phyloP scores from a whole-genome alignment of 495 filamentous ascomycete genomes.

The Penicillium daleae region DNA sequence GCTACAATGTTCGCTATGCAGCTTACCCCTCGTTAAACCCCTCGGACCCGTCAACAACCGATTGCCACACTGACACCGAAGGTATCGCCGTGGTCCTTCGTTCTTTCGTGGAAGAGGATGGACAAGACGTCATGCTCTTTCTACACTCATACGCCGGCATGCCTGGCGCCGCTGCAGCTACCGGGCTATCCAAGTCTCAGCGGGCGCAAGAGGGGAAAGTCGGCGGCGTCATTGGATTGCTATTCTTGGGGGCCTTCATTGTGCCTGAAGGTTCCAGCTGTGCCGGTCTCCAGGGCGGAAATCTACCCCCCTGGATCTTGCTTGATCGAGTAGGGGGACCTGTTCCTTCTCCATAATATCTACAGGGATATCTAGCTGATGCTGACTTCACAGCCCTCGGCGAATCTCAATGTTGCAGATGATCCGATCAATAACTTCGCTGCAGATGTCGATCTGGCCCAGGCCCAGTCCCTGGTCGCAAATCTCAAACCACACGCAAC shows the following conservation, averaged over 20 bases:
- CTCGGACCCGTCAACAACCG: conserved; percentile 14
- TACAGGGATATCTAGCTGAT: too few relatives aligned
- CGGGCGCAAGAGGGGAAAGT: conserved; percentile 24
- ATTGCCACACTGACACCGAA: conserved; percentile 26
- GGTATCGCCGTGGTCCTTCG: conserved; percentile 18
- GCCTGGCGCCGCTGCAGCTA: conserved; percentile 32
- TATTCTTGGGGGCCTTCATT: conserved; percentile 36
- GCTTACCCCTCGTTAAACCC: conserved; percentile 31
- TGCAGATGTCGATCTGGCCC: conserved; percentile 25
- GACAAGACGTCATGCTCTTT: conserved; percentile 32
- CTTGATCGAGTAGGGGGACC: conserved; percentile 25
- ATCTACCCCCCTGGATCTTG: conserved; percentile 32
- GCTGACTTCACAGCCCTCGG: conserved; percentile 24
- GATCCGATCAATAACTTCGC: conserved; percentile 31
- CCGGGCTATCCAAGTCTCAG: conserved; percentile 21
- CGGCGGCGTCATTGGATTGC: conserved; percentile 34
- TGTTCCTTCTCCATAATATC: neutral
- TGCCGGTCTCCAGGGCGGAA: conserved; percentile 31
- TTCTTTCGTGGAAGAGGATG: conserved; percentile 29
- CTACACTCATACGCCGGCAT: conserved; percentile 42
- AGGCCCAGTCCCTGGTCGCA: conserved; percentile 9
- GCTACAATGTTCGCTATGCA: conserved; percentile 24
- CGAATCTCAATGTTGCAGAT: conserved; percentile 24
- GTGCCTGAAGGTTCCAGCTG: conserved; percentile 33
- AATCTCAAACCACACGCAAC: conserved; percentile 33